Conservation (phyloP, 176 grass and related monocot species). For the Otatea glauca region DNA sequence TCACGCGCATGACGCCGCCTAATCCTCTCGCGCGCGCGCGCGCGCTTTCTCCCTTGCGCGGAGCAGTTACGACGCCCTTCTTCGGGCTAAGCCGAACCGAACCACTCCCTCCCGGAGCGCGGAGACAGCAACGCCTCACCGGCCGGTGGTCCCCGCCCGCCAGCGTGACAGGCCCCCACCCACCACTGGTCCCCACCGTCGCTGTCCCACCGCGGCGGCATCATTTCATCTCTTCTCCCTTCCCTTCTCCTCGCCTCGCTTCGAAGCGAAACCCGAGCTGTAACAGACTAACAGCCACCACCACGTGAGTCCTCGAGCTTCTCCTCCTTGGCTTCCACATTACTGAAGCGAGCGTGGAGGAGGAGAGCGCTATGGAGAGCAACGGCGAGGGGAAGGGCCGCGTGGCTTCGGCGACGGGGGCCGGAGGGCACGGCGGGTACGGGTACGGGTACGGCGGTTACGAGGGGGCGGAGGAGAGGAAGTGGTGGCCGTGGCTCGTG, state of each 20-base stretch:
- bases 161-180: conserved; percentile 42
- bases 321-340: conserved; percentile 13
- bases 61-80: conserved; percentile 28
- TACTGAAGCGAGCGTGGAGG: neutral
- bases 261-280: conserved; percentile 49
- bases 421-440: conserved; percentile 8
- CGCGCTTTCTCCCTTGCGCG: neutral
- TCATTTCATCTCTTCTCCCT: neutral
- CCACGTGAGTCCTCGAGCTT: neutral
- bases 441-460: conserved; percentile 47
- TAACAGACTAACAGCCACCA: conserved; percentile 36
- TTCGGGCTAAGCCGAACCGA: neutral
- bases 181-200: conserved; percentile 2
- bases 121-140: conserved; percentile 52
- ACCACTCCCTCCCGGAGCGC: neutral
- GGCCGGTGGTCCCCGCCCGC: conserved; percentile 35
- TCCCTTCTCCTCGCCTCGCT: conserved; percentile 43
- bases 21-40: no score
- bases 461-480: conserved; percentile 54
- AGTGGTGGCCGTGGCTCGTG: conserved; percentile 89
- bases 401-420: conserved; percentile 41
- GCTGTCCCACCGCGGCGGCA: neutral
- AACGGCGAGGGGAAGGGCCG: conserved; percentile 54
- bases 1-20: neutral
- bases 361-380: conserved; percentile 34